Conservation (phyloP, 1,139 yeast genomes). For the Yamadazyma songkhlaensis region DNA sequence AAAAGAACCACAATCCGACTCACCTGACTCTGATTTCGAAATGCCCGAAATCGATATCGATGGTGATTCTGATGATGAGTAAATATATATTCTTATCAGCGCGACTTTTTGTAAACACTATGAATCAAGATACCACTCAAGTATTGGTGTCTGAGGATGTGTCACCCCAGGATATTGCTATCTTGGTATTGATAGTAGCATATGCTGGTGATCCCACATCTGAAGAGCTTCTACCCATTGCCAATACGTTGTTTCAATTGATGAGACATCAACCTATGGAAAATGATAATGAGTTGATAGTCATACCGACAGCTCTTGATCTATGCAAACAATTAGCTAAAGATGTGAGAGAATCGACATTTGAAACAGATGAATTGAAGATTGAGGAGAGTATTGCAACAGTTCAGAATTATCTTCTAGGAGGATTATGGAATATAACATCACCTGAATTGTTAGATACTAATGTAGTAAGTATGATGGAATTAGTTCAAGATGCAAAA, state of each 20-base stretch:
- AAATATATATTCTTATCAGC: constrained; percentile 1
- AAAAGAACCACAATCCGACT: constrained; percentile 4
- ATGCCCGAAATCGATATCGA: constrained; percentile 54
- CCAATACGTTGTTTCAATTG: constrained; percentile 17
- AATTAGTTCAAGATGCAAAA: constrained; percentile 6
- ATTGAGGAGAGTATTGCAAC: background rate
- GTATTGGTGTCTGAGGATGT: constrained; percentile 28
- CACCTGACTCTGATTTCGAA: constrained; percentile 52
- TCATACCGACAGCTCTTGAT: constrained; percentile 28
- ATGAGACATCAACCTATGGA: constrained; percentile 26
- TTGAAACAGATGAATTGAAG: constrained; percentile 4
- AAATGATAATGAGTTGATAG: constrained; percentile 20
- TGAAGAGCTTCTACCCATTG: constrained; percentile 6
- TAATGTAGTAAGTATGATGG: constrained; percentile 12
- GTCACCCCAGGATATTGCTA: constrained; percentile 34
- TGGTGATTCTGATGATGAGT: constrained; percentile 27
- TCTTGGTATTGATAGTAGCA: constrained; percentile 21
- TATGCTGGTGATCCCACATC: constrained; percentile 17
- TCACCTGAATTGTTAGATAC: constrained; percentile 36
- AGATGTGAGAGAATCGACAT: constrained; percentile 7
- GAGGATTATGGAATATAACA: constrained; percentile 29
- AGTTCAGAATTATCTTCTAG: constrained; percentile 9
- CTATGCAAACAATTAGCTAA: constrained; percentile 17
- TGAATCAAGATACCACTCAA: constrained; percentile 7
- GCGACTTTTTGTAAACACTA: constrained; percentile 1